A percentile compares a stretch with the other conserved stretches of the same genome.
phyloP scores from a whole-genome alignment of 495 filamentous ascomycete species.

The Massariosphaeria phaeospora region DNA sequence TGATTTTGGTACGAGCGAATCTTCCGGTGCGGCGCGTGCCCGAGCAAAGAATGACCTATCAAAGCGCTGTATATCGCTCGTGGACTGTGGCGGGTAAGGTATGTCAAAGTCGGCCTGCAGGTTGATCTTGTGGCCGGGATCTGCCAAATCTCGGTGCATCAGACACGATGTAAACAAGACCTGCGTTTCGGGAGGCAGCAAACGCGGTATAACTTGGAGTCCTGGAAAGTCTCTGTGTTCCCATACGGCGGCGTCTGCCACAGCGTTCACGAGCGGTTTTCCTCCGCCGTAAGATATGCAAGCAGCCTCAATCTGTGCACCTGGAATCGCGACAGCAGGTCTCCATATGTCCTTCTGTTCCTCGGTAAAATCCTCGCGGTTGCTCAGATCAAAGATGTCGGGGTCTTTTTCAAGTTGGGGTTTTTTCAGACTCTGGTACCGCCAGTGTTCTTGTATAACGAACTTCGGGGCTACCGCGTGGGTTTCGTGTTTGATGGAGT shows the following conservation, averaged over 20 bases:
- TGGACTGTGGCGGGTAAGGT: constrained; percentile 19
- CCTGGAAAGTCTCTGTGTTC: constrained; percentile 23
- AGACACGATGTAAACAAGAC: constrained; percentile 23
- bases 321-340: constrained; percentile 8
- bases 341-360: constrained; percentile 13
- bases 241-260: constrained; percentile 1
- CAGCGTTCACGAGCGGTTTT: neutral
- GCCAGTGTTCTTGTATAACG: constrained; percentile 25
- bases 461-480: constrained; percentile 24
- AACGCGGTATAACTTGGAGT: constrained; percentile 22
- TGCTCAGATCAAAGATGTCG: constrained; percentile 14
- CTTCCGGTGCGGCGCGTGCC: constrained; percentile 7
- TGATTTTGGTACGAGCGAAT: constrained; percentile 17
- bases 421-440: constrained; percentile 25
- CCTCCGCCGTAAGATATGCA: constrained; percentile 9
- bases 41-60: constrained; percentile 18
- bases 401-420: constrained; percentile 16
- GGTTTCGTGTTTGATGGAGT: constrained; percentile 23
- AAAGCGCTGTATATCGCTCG: constrained; percentile 12
- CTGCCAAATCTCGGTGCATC: constrained; percentile 25
- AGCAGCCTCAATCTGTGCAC: constrained; percentile 13
- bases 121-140: constrained; percentile 28
- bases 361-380: constrained; percentile 11
- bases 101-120: constrained; percentile 27
- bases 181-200: constrained; percentile 28